phyloP scores from a whole-genome alignment of 2,329 filamentous ascomycete species.

The Pezicula carpinea region DNA sequence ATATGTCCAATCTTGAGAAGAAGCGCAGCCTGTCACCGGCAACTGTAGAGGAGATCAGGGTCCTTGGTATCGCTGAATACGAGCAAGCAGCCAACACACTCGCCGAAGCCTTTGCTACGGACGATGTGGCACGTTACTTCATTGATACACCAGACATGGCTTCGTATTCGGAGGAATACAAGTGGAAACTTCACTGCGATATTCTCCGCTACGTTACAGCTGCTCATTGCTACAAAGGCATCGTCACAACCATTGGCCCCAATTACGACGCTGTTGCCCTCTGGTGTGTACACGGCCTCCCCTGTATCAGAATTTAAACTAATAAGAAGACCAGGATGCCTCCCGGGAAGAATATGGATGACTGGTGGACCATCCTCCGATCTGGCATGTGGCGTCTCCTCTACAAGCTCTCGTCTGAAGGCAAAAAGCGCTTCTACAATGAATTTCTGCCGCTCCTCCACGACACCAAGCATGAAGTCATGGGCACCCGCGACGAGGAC shows the following conservation, averaged over 20 bases:
- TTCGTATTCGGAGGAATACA: slow-evolving; percentile 57
- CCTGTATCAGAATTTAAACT: slow-evolving; percentile 1
- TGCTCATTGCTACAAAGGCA: slow-evolving; percentile 67
- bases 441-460: slow-evolving; percentile 75
- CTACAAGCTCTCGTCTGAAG: slow-evolving; percentile 69
- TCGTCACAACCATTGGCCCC: slow-evolving; percentile 69
- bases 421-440: slow-evolving; percentile 67
- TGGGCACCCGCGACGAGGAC: slow-evolving; percentile 61
- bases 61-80: slow-evolving; percentile 62
- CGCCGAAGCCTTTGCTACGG: slow-evolving; percentile 71
- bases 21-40: slow-evolving; percentile 22
- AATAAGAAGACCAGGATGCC: slow-evolving; percentile 54
- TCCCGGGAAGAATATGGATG: slow-evolving; percentile 69
- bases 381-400: slow-evolving; percentile 74
- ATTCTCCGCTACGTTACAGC: slow-evolving; percentile 76
- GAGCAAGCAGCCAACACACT: slow-evolving; percentile 67
- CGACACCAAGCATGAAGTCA: slow-evolving; percentile 63
- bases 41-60: slow-evolving; percentile 53
- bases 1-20: slow-evolving; percentile 22
- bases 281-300: slow-evolving; percentile 50
- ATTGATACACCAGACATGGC: slow-evolving; percentile 66
- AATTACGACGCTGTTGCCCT: slow-evolving; percentile 75
- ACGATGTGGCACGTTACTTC: slow-evolving; percentile 71
- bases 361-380: slow-evolving; percentile 65
- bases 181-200: slow-evolving; percentile 72